Percentiles rank a stretch among this genome's conserved stretches.
Evolutionary conservation across 352 stramenopile species (phyloP).

Genomic region (Globisporangium parvum): DNA sequence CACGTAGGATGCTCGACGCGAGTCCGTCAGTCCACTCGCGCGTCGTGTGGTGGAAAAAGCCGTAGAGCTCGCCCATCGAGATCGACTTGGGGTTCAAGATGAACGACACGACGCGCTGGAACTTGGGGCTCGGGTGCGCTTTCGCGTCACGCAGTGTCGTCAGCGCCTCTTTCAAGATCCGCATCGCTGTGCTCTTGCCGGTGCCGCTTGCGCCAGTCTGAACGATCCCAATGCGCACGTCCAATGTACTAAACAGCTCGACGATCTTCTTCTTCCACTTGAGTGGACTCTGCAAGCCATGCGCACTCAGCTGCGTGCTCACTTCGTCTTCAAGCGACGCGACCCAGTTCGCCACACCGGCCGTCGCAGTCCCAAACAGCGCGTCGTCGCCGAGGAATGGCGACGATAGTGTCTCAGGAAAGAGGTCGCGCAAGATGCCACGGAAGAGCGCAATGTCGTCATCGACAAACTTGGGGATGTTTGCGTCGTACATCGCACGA

Average conservation of each 20-base stretch:
- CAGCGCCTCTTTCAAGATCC: slow-evolving; percentile 42
- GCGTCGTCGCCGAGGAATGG: background rate
- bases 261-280: slow-evolving; percentile 87
- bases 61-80: slow-evolving; percentile 76
- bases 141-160: slow-evolving; percentile 40
- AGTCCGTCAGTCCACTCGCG: slow-evolving; percentile 83
- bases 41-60: slow-evolving; percentile 79
- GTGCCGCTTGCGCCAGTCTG: slow-evolving; percentile 67
- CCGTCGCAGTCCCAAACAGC: background rate
- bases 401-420: slow-evolving; percentile 39
- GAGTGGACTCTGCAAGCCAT: slow-evolving; percentile 52
- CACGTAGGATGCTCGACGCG: slow-evolving; percentile 59
- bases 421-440: slow-evolving; percentile 86
- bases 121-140: slow-evolving; percentile 39
- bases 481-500: slow-evolving; percentile 90
- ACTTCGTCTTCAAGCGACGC: slow-evolving; percentile 68
- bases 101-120: slow-evolving; percentile 51
- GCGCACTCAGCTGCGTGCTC: slow-evolving; percentile 50
- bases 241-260: slow-evolving; percentile 89
- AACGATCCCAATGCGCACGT: slow-evolving; percentile 87
- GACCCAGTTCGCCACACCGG: slow-evolving; percentile 30
- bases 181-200: slow-evolving; percentile 57
- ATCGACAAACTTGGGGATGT: slow-evolving; percentile 89
- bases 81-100: slow-evolving; percentile 81
- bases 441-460: slow-evolving; percentile 87